These are phyloP conservation scores for Phytophthora lateralis DNA, from an alignment of 352 stramenopile genomes.

Conservation along the genomic window DNA sequence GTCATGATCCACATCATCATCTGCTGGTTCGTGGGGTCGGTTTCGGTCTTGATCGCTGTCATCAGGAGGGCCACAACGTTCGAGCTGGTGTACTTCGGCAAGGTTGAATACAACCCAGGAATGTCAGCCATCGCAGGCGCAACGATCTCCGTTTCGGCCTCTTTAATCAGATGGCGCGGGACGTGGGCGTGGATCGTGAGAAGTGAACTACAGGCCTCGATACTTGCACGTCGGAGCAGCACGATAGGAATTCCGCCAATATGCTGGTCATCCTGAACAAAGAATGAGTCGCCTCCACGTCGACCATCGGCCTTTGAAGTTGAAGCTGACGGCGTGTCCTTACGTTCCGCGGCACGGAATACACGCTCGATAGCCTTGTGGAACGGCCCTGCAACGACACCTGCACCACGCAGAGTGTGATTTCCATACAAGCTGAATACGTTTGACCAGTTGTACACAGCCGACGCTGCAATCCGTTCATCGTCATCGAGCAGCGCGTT, in stretches of 20 bases:
- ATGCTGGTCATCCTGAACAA: constrained; percentile 63
- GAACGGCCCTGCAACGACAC: constrained; percentile 79
- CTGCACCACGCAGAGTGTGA: constrained; percentile 77
- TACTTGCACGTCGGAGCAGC: constrained; percentile 71
- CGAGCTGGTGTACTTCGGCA: constrained; percentile 86
- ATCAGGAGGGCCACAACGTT: constrained; percentile 86
- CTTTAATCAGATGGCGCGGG: constrained; percentile 76
- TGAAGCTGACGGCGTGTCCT: constrained; percentile 37
- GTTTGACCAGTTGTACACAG: constrained; percentile 86
- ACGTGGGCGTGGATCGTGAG: constrained; percentile 84
- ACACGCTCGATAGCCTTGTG: constrained; percentile 83
- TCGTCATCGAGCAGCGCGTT: constrained; percentile 81
- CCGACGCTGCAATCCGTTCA: constrained; percentile 76
- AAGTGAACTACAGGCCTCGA: constrained; percentile 83
- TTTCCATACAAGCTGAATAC: constrained; percentile 84
- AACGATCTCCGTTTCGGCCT: constrained; percentile 77
- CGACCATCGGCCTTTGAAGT: constrained; percentile 44
- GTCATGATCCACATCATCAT: constrained; percentile 91
- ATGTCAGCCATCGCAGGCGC: constrained; percentile 67
- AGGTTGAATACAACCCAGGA: constrained; percentile 72
- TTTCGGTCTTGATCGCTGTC: constrained; percentile 83
- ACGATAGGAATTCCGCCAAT: constrained; percentile 78
- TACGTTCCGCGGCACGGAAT: constrained; percentile 52
- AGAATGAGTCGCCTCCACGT: constrained; percentile 52
- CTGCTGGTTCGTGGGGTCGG: constrained; percentile 86